Conservation (phyloP, 2,329 filamentous ascomycete genomes). For the Phialemoniopsis sp. region DNA sequence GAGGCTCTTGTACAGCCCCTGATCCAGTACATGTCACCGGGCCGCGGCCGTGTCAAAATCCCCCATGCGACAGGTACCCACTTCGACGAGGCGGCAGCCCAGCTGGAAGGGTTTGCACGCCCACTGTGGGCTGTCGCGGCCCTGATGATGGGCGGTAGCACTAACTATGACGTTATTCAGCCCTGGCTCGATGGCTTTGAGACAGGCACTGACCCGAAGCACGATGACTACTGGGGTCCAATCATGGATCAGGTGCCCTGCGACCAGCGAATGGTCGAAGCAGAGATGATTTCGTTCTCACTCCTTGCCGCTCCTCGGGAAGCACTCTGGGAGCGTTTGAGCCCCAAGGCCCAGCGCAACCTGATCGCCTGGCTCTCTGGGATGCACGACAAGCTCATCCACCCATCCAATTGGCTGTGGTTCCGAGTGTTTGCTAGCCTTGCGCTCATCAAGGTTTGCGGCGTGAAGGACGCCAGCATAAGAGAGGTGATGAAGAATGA, state of each 20-base stretch:
- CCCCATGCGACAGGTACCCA: neutral
- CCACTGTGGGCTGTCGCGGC: constrained; percentile 1
- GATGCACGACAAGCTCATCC: constrained; percentile 30
- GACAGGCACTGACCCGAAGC: neutral
- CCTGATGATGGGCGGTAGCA: neutral
- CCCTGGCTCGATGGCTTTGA: neutral
- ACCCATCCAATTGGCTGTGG: constrained; percentile 34
- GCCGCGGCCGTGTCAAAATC: neutral
- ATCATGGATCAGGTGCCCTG: constrained; percentile 23
- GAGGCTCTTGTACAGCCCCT: no score
- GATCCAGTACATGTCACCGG: neutral
- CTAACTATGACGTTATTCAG: neutral
- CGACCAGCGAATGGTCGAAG: constrained; percentile 36
- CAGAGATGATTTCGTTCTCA: constrained; percentile 35
- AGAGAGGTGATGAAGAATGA: constrained; percentile 25
- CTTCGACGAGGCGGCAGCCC: constrained; percentile 10
- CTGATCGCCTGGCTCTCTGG: constrained; percentile 25
- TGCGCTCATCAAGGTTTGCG: constrained; percentile 26
- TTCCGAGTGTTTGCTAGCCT: constrained; percentile 34
- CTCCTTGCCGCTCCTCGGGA: constrained; percentile 27
- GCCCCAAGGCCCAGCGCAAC: constrained; percentile 18
- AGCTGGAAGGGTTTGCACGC: constrained; percentile 19
- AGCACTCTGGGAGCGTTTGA: constrained; percentile 23
- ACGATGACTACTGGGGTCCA: constrained; percentile 26
- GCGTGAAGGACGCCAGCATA: constrained; percentile 21